A percentile compares a stretch with the other conserved stretches of the same genome.
These are phyloP conservation scores for Phytophthora ramorum DNA, from an alignment of 352 stramenopile species.

Conservation along the genomic window DNA sequence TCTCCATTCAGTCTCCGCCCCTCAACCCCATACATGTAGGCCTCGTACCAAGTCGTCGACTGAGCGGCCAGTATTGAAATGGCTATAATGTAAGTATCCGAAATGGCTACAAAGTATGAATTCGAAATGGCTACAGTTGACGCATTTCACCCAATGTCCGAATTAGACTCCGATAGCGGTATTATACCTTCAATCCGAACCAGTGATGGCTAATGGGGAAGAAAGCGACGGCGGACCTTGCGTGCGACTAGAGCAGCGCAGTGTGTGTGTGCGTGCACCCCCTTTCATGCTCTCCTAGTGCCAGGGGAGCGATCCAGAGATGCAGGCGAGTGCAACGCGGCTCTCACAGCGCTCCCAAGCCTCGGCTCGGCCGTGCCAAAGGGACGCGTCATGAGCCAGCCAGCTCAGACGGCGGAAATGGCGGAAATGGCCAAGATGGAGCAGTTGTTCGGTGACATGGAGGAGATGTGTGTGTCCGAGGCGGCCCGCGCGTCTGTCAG, in stretches of 20 bases:
- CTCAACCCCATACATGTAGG: conserved; percentile 15
- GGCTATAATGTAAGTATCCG: too few species aligned
- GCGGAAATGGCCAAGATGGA: conserved; percentile 64
- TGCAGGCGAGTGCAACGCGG: conserved; percentile 6
- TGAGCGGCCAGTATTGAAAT: conserved; percentile 8
- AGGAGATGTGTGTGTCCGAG: conserved; percentile 55
- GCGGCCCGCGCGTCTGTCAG: conserved; percentile 43
- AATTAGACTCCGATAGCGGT: conserved; percentile 1
- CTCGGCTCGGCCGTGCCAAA: conserved; percentile 9
- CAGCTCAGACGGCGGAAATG: conserved; percentile 29
- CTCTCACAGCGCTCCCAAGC: neutral
- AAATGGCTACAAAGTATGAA: too few species aligned
- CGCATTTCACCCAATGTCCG: neutral
- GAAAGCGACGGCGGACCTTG: conserved; percentile 27
- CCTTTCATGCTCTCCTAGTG: neutral
- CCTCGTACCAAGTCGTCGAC: conserved; percentile 18
- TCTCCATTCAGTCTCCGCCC: neutral
- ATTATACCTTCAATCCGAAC: conserved; percentile 1
- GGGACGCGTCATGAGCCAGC: conserved; percentile 27
- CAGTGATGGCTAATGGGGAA: conserved; percentile 19
- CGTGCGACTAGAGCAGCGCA: conserved; percentile 16
- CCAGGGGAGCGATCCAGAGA: conserved; percentile 5
- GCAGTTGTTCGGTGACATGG: conserved; percentile 58
- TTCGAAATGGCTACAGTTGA: too few species aligned
- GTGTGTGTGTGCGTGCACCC: neutral